Percentiles rank a stretch among this genome's conserved stretches.
phyloP scores from a whole-genome alignment of 106 monocot genomes.

The Dactylorhiza incarnata region DNA sequence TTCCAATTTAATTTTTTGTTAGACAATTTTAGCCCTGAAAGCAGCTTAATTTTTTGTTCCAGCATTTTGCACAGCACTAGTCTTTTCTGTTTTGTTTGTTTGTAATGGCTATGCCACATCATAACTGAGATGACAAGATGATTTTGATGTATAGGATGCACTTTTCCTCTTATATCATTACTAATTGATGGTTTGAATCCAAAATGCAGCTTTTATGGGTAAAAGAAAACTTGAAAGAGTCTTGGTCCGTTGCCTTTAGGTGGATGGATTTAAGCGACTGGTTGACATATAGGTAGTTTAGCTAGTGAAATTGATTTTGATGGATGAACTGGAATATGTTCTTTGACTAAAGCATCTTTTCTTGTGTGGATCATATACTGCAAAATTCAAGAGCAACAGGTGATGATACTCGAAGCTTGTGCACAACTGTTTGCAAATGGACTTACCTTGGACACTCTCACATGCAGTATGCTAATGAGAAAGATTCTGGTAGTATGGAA shows the following conservation, averaged over 20 bases:
- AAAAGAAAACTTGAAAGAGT: slow-evolving; percentile 94
- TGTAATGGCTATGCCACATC: not conserved
- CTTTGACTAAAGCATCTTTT: not conserved
- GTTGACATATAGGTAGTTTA: slow-evolving; percentile 79
- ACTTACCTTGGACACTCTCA: slow-evolving; percentile 98
- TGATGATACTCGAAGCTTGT: slow-evolving; percentile 96
- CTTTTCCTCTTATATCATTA: not conserved
- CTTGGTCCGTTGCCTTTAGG: slow-evolving; percentile 89
- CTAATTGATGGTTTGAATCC: slow-evolving; percentile 2
- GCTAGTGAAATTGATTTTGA: not conserved
- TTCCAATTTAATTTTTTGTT: not conserved
- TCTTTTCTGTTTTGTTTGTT: not conserved
- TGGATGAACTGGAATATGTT: not conserved
- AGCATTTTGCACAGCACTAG: not conserved
- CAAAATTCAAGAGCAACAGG: slow-evolving; percentile 73
- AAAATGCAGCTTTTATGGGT: slow-evolving; percentile 88
- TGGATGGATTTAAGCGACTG: slow-evolving; percentile 99
- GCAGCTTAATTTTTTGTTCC: not conserved
- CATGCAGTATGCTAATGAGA: slow-evolving; percentile 47
- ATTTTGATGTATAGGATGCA: not conserved
- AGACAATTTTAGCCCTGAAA: not conserved
- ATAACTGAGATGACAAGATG: not conserved
- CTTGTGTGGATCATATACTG: slow-evolving; percentile 2
- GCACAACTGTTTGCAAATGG: slow-evolving; percentile 98
- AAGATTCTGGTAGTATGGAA: slow-evolving; percentile 70